These are phyloP conservation scores for Lepiota venenata DNA, from an alignment of 768 basidiomycete genomes.

Conservation along the genomic window DNA sequence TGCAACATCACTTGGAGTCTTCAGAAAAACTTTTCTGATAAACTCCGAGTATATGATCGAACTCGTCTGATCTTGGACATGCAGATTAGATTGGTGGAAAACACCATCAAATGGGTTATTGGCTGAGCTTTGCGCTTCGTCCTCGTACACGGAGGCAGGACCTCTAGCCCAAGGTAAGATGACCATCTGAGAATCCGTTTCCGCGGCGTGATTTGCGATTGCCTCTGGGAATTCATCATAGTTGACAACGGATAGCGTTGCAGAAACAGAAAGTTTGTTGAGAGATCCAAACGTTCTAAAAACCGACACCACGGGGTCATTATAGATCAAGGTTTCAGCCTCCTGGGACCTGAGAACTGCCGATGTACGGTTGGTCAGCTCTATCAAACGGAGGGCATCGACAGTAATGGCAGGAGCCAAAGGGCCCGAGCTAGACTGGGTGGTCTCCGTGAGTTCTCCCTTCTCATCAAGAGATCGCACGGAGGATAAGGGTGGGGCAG, in stretches of 20 bases:
- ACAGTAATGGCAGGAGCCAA: slow-evolving; percentile 36
- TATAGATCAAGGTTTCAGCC: slow-evolving; percentile 62
- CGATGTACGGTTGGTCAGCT: slow-evolving; percentile 85
- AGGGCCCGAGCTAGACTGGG: not conserved
- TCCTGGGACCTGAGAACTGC: slow-evolving; percentile 82
- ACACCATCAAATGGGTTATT: slow-evolving; percentile 76
- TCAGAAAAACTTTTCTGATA: slow-evolving; percentile 77
- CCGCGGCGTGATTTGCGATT: slow-evolving; percentile 57
- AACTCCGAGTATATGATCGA: slow-evolving; percentile 75
- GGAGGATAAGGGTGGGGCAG: not conserved
- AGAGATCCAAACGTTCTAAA: slow-evolving; percentile 78
- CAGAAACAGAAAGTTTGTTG: slow-evolving; percentile 60
- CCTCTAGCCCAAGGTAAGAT: slow-evolving; percentile 81
- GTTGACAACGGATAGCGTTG: slow-evolving; percentile 74
- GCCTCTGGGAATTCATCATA: slow-evolving; percentile 67
- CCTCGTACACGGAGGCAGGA: slow-evolving; percentile 20
- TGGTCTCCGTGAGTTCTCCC: slow-evolving; percentile 10
- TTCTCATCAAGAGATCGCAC: slow-evolving; percentile 26
- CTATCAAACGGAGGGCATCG: slow-evolving; percentile 84
- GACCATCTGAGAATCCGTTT: slow-evolving; percentile 65
- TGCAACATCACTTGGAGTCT: slow-evolving; percentile 72
- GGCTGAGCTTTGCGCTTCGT: slow-evolving; percentile 25
- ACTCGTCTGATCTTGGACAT: slow-evolving; percentile 44
- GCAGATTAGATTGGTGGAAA: slow-evolving; percentile 50
- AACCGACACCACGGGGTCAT: slow-evolving; percentile 69